Conservation (phyloP, 169 alveolate species). For the Eimeria acervulina region DNA sequence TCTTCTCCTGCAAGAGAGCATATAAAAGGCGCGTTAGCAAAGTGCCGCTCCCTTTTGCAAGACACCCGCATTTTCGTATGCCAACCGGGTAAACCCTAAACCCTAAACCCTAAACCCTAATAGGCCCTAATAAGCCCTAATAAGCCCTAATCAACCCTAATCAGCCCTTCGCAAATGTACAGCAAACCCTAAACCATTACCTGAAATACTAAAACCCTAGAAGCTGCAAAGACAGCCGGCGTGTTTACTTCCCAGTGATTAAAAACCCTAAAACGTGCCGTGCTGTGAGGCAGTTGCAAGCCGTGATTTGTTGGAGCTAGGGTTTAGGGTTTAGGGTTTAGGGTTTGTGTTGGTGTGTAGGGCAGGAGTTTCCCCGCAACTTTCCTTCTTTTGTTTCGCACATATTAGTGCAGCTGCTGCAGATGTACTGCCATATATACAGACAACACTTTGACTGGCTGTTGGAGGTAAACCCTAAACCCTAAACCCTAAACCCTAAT, state of each 20-base stretch:
- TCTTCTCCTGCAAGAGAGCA: conserved; percentile 20
- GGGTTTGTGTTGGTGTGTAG: conserved; percentile 7
- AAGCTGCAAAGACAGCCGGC: no score
- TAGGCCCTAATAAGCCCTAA: no score
- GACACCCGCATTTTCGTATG: conserved; percentile 16
- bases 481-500: conserved; percentile 27
- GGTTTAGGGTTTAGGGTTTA: conserved; percentile 16
- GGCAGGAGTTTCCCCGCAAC: conserved; percentile 55
- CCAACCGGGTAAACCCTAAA: conserved; percentile 49
- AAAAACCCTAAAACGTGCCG: not conserved
- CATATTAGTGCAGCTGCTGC: conserved; percentile 43
- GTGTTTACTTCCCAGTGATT: no score
- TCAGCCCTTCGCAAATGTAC: no score
- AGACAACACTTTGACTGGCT: conserved; percentile 56
- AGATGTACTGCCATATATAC: conserved; percentile 73
- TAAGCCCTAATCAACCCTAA: no score
- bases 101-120: conserved; percentile 46
- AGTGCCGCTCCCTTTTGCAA: conserved; percentile 21
- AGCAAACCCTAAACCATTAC: not conserved
- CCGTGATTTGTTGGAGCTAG: not conserved
- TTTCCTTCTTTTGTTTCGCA: conserved; percentile 44
- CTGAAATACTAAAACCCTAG: not conserved
- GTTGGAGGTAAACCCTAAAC: conserved; percentile 36
- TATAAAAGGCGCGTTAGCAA: not conserved
- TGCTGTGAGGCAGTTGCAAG: no score